Base-by-base conservation (phyloP, 1,284 basidiomycete genomes). In the Coniferiporia sulphurascens region DNA sequence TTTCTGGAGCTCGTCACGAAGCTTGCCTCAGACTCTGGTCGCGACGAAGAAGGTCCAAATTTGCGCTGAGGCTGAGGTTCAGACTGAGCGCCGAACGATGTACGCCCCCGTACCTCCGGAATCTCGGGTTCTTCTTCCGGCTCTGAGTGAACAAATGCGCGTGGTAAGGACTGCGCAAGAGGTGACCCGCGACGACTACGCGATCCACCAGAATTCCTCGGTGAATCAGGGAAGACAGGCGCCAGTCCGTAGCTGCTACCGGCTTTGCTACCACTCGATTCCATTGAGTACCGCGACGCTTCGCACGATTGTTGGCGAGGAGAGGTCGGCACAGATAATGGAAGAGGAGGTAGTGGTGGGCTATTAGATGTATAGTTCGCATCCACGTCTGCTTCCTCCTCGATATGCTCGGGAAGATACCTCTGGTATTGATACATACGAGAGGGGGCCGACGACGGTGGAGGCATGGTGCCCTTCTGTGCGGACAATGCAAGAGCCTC, bases 291-390 rank as follows among this genome's bases (percentile, higher is more conserved):
- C 32, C 56, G 51, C n/a, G 56, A 50, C 21, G 17, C 17, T 5
- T 50, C 36, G 6, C n/a, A 4, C 27, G 51, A 12, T 35, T 51
- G 17, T n/a, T 38, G 22, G 32, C 35, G 15, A 15, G 51, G 51
- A 4, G 51, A 52, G 10, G 34, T 38, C 8, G 51, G 51, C 12
- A 22, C n/a, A n/a, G 51, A 52, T 7, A 34, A 4, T 1, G 51
- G 51, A 34, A 52, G 51, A 1, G 84, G 79, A 8, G 85, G 84
- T 6, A 85, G 73, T 7, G 84, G 79, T 3, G 83, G 83, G 59
- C 82, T 84, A 9, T 68, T 67, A 0, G 76, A 72, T 71, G 72
- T 8, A 70, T 6, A 69, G 64, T 7, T 70, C 66, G n/a, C 65
- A 65, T 38, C 50, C 34, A 64, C 58, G 1, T 36, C 58, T 0